Base-by-base conservation (phyloP, 345 rosid species). In the Orychophragmus violaceus region DNA sequence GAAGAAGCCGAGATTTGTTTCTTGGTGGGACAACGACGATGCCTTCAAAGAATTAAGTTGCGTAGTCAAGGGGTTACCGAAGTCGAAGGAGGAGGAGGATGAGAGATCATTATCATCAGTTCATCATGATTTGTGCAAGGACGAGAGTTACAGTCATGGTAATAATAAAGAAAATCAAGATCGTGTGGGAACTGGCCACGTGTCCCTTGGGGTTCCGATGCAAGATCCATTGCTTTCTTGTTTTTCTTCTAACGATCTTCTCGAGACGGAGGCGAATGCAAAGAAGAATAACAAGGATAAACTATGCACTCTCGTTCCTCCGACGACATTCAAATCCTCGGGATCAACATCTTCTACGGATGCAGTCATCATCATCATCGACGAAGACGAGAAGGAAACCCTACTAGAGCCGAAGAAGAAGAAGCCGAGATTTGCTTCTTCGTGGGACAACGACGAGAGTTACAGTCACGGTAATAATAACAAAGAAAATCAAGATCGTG, bases 221-320 rank as follows among this genome's bases (percentile, higher is more conserved):
- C 46, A 1, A 1, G 74, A 69, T 50, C 60, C 52, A 37, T 69
- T 59, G 60, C 44, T 50, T n/a, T n/a, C n/a, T n/a, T n/a, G n/a
- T n/a, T n/a, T n/a, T n/a, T n/a, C n/a, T n/a, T n/a, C n/a, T n/a
- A n/a, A n/a, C n/a, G n/a, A n/a, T n/a, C n/a, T n/a, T n/a, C n/a
- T n/a, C n/a, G 4, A n/a, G n/a, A n/a, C n/a, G n/a, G n/a, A n/a
- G n/a, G n/a, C n/a, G n/a, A n/a, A n/a, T n/a, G n/a, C n/a, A n/a
- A n/a, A n/a, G n/a, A n/a, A n/a, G n/a, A n/a, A n/a, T n/a, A n/a
- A 5, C 21, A 1, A 30, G 0, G n/a, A n/a, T n/a, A 1, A 62
- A 13, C 14, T 19, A 21, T n/a, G 16, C 10, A n/a, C 17, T 24
- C 35, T n/a, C n/a, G n/a, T n/a, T n/a, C n/a, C n/a, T n/a, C n/a